phyloP scores from a whole-genome alignment of 257 asterid genomes.

The Haberlea rhodopensis region DNA sequence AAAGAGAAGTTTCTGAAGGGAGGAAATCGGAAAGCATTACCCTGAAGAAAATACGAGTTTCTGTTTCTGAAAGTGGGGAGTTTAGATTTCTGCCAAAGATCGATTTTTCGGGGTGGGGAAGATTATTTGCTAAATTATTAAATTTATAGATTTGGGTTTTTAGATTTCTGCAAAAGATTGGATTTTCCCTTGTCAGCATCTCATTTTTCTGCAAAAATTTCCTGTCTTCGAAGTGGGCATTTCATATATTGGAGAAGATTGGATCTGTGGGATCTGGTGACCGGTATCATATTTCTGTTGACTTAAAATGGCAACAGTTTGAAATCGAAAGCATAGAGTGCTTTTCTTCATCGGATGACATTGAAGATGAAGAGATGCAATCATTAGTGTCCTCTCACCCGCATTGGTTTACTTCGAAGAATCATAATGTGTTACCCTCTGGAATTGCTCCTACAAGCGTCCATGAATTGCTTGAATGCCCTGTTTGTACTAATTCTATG shows the following conservation, averaged over 20 bases:
- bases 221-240: slow-evolving; percentile 10
- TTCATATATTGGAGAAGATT: slow-evolving; percentile 7
- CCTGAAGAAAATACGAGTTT: slow-evolving; percentile 18
- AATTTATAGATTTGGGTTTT: slow-evolving; percentile 24
- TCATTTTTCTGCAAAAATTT: slow-evolving; percentile 12
- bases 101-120: slow-evolving; percentile 23
- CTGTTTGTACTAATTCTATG: slow-evolving; percentile 90
- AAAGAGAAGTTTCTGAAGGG: slow-evolving; percentile 24
- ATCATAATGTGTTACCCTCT: slow-evolving; percentile 39
- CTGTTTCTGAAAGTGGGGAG: slow-evolving; percentile 32
- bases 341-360: slow-evolving; percentile 63
- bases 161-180: slow-evolving; percentile 17
- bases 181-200: not conserved
- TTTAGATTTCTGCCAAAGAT: slow-evolving; percentile 26
- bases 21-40: not conserved
- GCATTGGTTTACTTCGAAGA: slow-evolving; percentile 44
- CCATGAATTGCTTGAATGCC: slow-evolving; percentile 89
- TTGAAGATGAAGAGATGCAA: slow-evolving; percentile 77
- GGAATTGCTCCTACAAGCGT: slow-evolving; percentile 67
- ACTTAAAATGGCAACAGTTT: slow-evolving; percentile 39
- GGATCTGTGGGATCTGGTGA: too few relatives aligned
- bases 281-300: slow-evolving; percentile 17
- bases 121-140: slow-evolving; percentile 17
- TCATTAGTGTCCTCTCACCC: slow-evolving; percentile 39
- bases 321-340: slow-evolving; percentile 77